These are phyloP conservation scores for Colletotrichum sp. DNA, from an alignment of 2,329 filamentous ascomycete species.

Conservation along the genomic window DNA sequence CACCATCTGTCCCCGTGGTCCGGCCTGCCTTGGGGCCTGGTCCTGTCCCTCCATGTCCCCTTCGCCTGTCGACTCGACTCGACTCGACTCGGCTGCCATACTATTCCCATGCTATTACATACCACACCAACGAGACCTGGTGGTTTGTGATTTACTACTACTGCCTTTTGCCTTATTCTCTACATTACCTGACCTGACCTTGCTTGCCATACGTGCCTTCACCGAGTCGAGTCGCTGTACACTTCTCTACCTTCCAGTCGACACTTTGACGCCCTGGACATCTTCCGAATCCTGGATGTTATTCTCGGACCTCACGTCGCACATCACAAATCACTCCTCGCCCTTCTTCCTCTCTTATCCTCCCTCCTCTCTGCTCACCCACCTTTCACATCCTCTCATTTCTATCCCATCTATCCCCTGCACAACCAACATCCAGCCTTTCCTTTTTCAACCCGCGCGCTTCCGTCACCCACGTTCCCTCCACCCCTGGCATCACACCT, in stretches of 20 bases:
- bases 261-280: conserved; percentile 3
- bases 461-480: conserved; percentile 16
- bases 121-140: not conserved
- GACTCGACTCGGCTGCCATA: not conserved
- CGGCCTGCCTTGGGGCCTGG: not conserved
- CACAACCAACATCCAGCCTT: conserved; percentile 8
- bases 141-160: not conserved
- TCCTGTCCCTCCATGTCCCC: not conserved
- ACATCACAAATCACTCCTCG: conserved; percentile 5
- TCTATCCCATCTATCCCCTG: not conserved
- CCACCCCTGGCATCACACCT: not conserved
- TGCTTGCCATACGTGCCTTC: not conserved
- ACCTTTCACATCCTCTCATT: not conserved
- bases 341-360: not conserved
- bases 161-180: not conserved
- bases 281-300: conserved; percentile 11
- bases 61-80: not conserved
- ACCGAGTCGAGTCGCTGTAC: not conserved
- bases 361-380: not conserved
- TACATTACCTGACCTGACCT: not conserved
- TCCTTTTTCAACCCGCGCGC: conserved; percentile 15
- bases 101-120: not conserved
- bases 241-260: not conserved
- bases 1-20: not conserved
- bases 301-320: conserved; percentile 19